These are phyloP conservation scores for Thelonectria rubi DNA, from an alignment of 2,329 filamentous ascomycete genomes.

Conservation along the genomic window DNA sequence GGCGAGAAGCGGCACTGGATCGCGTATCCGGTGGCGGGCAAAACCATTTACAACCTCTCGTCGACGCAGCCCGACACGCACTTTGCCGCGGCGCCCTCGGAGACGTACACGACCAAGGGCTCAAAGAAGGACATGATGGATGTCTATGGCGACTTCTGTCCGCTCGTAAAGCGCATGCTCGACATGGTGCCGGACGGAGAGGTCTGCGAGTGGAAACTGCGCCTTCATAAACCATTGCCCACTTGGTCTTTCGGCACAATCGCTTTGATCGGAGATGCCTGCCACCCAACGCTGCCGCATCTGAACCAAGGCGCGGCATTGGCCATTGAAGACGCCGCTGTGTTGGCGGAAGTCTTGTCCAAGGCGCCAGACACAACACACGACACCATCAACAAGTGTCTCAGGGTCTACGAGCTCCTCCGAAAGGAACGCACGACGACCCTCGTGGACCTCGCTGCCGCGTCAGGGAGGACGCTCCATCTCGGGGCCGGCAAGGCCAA, in stretches of 20 bases:
- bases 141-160: conserved; percentile 70
- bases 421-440: conserved; percentile 63
- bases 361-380: conserved; percentile 49
- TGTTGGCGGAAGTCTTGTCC: conserved; percentile 63
- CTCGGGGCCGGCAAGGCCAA: conserved; percentile 64
- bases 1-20: conserved; percentile 80
- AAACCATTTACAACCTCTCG: conserved; percentile 72
- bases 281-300: conserved; percentile 73
- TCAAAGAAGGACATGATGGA: conserved; percentile 68
- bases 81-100: conserved; percentile 65
- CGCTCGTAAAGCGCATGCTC: conserved; percentile 66
- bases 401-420: conserved; percentile 64
- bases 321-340: conserved; percentile 72
- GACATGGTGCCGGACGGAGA: conserved; percentile 68
- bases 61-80: conserved; percentile 69
- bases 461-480: conserved; percentile 61
- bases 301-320: conserved; percentile 72
- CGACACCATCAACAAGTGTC: conserved; percentile 56
- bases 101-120: conserved; percentile 70
- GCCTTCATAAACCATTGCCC: conserved; percentile 64
- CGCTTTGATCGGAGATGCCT: conserved; percentile 69
- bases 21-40: conserved; percentile 76
- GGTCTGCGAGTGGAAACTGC: conserved; percentile 72
- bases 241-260: conserved; percentile 67
- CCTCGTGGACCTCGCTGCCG: conserved; percentile 63